These are phyloP conservation scores for Trichoderma afroharzianum DNA, from an alignment of 2,329 filamentous ascomycete genomes.

Conservation along the genomic window DNA sequence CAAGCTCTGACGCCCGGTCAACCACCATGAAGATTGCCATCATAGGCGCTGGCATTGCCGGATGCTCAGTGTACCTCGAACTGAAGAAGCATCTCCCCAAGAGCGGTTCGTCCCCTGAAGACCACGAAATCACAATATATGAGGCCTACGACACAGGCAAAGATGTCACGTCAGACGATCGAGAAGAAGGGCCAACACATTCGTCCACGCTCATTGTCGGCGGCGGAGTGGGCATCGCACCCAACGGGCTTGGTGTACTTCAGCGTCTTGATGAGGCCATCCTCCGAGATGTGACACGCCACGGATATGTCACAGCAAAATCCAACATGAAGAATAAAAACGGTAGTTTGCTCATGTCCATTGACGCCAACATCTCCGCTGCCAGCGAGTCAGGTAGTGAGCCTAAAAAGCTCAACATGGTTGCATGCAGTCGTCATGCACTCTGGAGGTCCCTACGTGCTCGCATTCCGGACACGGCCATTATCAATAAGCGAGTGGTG, in stretches of 20 bases:
- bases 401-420: conserved; percentile 20
- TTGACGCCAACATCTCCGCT: conserved; percentile 17
- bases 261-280: conserved; percentile 24
- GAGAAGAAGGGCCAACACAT: conserved; percentile 22
- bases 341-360: conserved; percentile 22
- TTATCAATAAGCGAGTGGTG: conserved; percentile 23
- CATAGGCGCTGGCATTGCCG: conserved; percentile 27
- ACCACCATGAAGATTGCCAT: conserved; percentile 25
- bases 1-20: neutral
- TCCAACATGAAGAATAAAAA: conserved; percentile 26
- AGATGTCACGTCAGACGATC: conserved; percentile 19
- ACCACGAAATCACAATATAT: conserved; percentile 25
- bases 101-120: neutral
- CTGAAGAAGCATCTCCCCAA: conserved; percentile 24
- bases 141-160: conserved; percentile 24
- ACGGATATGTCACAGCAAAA: conserved; percentile 23
- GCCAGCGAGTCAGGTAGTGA: neutral
- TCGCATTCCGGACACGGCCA: conserved; percentile 22
- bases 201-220: conserved; percentile 26
- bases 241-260: conserved; percentile 26
- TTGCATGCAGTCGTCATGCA: conserved; percentile 25
- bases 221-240: conserved; percentile 24
- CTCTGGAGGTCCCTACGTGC: conserved; percentile 24
- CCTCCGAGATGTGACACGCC: conserved; percentile 23
- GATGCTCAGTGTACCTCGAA: conserved; percentile 25